These are phyloP conservation scores for Mycothermus thermophilus DNA, from an alignment of 495 filamentous ascomycete genomes.

Conservation along the genomic window DNA sequence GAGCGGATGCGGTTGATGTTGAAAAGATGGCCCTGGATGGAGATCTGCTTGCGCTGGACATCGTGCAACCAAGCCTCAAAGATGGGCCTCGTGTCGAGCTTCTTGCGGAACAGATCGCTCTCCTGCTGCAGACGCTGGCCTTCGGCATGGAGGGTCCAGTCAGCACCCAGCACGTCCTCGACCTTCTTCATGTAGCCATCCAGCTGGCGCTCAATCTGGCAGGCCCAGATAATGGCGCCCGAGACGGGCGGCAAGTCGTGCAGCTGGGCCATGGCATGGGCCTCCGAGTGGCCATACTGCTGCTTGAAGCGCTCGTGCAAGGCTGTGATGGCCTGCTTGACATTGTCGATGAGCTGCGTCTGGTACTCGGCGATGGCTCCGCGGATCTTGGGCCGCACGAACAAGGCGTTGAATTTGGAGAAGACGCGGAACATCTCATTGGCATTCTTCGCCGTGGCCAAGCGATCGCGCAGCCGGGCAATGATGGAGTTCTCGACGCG, in stretches of 20 bases:
- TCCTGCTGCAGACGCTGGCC: slow-evolving; percentile 86
- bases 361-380: slow-evolving; percentile 97
- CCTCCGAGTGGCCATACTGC: slow-evolving; percentile 95
- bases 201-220: slow-evolving; percentile 90
- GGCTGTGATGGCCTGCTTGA: slow-evolving; percentile 83
- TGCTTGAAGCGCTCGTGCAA: slow-evolving; percentile 96
- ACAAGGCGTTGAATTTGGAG: slow-evolving; percentile 97
- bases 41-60: slow-evolving; percentile 69
- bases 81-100: slow-evolving; percentile 82
- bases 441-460: slow-evolving; percentile 88
- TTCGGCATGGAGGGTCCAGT: slow-evolving; percentile 88
- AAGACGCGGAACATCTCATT: slow-evolving; percentile 99
- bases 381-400: slow-evolving; percentile 93
- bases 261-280: slow-evolving; percentile 92
- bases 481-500: slow-evolving; percentile 98
- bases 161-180: slow-evolving; percentile 81
- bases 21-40: slow-evolving; percentile 84
- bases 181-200: slow-evolving; percentile 96
- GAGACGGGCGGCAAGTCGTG: slow-evolving; percentile 91
- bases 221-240: slow-evolving; percentile 91
- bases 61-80: slow-evolving; percentile 93
- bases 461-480: slow-evolving; percentile 76
- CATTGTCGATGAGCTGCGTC: slow-evolving; percentile 89
- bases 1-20: slow-evolving; percentile 75
- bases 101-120: slow-evolving; percentile 83